Conservation (phyloP, 2,329 filamentous ascomycete species). For the Fusarium pininemorale region DNA sequence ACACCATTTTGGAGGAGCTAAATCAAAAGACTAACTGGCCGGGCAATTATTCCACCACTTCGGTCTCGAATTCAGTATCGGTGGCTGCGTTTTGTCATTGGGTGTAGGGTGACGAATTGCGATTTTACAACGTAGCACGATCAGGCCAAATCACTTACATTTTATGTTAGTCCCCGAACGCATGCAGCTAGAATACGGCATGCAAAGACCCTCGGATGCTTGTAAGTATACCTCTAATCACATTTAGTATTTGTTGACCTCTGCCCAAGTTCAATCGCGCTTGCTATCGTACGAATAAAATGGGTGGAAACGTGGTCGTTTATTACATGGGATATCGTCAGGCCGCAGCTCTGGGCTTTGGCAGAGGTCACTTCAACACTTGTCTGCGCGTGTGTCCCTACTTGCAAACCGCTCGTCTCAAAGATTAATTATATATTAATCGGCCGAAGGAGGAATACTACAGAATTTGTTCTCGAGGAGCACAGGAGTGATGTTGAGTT, state of each 20-base stretch:
- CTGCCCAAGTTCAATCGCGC: not conserved
- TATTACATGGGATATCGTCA: constrained; percentile 22
- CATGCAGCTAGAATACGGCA: not conserved
- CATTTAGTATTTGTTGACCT: rapidly evolving
- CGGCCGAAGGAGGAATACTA: not conserved
- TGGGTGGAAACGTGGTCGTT: not conserved
- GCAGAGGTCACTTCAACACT: constrained; percentile 26
- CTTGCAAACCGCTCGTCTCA: constrained; percentile 11
- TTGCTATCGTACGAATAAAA: constrained; percentile 20
- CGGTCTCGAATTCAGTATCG: not conserved
- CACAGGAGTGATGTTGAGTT: not conserved
- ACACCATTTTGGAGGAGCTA: not conserved
- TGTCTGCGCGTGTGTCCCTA: constrained; percentile 29
- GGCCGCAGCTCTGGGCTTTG: constrained; percentile 17
- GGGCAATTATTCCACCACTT: not conserved
- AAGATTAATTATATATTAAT: not conserved
- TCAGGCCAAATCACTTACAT: not conserved
- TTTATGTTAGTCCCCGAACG: not conserved
- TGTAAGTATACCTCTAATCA: not conserved
- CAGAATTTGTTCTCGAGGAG: not conserved
- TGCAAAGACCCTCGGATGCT: not conserved
- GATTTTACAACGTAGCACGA: not conserved
- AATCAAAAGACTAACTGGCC: not conserved
- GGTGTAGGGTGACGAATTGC: not conserved
- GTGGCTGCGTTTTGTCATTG: not conserved